Percentiles rank a stretch among this genome's conserved stretches.
These are phyloP conservation scores for Rhodotorula graminis DNA, from an alignment of 768 basidiomycete genomes.

Conservation along the genomic window DNA sequence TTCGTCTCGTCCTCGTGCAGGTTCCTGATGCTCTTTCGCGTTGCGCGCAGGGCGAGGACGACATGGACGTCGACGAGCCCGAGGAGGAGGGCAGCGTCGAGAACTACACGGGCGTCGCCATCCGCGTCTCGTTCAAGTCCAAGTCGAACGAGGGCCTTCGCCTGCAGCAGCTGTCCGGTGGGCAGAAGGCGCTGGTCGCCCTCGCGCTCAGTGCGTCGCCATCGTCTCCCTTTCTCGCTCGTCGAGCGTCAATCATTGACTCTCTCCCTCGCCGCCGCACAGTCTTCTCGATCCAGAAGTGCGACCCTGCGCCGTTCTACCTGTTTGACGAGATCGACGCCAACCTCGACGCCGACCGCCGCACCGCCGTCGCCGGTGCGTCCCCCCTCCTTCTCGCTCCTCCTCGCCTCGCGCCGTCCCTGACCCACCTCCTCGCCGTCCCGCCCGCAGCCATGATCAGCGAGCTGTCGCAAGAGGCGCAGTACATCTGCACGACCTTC, in stretches of 20 bases:
- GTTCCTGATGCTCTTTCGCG: too few species aligned
- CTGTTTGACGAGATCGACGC: slow-evolving; percentile 99
- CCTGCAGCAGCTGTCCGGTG: slow-evolving; percentile 94
- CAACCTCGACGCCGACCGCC: slow-evolving; percentile 93
- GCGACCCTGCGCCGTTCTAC: slow-evolving; percentile 98
- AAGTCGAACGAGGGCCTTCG: slow-evolving; percentile 93
- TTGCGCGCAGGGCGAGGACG: slow-evolving; percentile 42
- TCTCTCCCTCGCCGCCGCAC: slow-evolving; percentile 1
- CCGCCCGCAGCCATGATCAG: slow-evolving; percentile 77
- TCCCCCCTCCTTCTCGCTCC: slow-evolving; percentile 13
- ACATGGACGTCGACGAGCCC: slow-evolving; percentile 43
- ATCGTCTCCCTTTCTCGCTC: slow-evolving; percentile 4
- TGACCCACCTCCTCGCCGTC: too few species aligned
- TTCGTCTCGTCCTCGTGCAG: background rate
- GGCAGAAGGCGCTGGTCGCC: slow-evolving; percentile 94
- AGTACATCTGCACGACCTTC: slow-evolving; percentile 98
- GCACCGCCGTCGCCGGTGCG: slow-evolving; percentile 90
- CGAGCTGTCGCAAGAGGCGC: slow-evolving; percentile 74
- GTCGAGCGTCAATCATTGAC: too few species aligned
- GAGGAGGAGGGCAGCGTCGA: slow-evolving; percentile 54
- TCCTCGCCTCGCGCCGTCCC: too few species aligned
- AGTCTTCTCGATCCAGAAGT: slow-evolving; percentile 99
- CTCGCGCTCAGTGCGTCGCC: slow-evolving; percentile 71
- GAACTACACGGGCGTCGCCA: slow-evolving; percentile 93
- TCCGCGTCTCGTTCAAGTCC: slow-evolving; percentile 98